Base-by-base conservation (phyloP, 371 early-diverging fungal species). In the Mucor indicus region DNA sequence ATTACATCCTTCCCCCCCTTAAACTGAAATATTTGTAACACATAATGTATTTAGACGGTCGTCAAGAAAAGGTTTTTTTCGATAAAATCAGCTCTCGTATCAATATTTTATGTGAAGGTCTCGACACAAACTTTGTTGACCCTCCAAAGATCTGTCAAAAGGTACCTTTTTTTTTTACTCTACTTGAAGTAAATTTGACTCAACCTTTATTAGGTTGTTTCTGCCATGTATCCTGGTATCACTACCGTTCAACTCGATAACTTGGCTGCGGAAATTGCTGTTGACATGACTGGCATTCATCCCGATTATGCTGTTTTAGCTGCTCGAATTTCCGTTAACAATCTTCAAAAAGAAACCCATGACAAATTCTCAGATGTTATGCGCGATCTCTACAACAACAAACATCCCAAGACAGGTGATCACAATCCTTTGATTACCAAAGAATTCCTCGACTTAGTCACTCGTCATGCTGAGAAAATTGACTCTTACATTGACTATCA, bases 251-350 rank as follows among this genome's bases (percentile, higher is more conserved):
- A 91, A 62, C 75, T 93, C 48, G 93, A 93, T 67, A 91, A 89
- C 64, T 79, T 93, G 31, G 92, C 93, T 22, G 93, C 93, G 33
- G 93, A 91, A 67, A 93, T 92, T 3, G 87, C 91, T 6, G 93
- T 90, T 1, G 90, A 90, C 60, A 72, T 92, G 80, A 93, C 92
- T 4, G 90, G 91, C n/a, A 85, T 84, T 44, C 95, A 96, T 66
- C 94, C 96, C 4, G 93, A 97, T 67, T 98, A 95, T 66, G 91
- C 91, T 16, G 72, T 87, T 16, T 80, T 98, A 12, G 95, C 96
- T 32, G 91, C 96, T 17, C 84, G 95, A 39, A 91, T 96, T 53
- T 87, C 91, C 24, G 75, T 93, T 11, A 87, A 89, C 24, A 90
- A 95, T 60, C 74, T 96, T 44, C 94, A 94, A 69, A 93, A 93